Percentiles rank a stretch among this genome's conserved stretches.
These are phyloP conservation scores for Protostelium mycophagum DNA, from an alignment of 78 protist genomes.

Conservation along the genomic window DNA sequence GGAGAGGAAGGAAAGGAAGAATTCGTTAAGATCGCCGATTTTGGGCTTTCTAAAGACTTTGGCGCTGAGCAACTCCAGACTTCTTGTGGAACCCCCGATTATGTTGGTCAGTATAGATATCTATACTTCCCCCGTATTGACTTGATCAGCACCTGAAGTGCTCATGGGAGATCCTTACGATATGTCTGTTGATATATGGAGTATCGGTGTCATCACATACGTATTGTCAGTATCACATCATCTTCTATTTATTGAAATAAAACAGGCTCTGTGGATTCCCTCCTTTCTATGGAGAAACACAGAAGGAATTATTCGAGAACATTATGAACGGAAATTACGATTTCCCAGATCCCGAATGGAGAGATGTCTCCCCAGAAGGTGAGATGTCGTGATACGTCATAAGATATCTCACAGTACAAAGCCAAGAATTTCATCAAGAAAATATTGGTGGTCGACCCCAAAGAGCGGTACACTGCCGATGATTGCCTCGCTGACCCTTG, in stretches of 20 bases:
- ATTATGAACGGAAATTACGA: constrained; percentile 63
- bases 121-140: not conserved
- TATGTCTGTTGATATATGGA: constrained; percentile 71
- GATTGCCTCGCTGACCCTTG: constrained; percentile 49
- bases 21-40: constrained; percentile 68
- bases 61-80: constrained; percentile 63
- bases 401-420: not conserved
- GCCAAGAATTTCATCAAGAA: constrained; percentile 59
- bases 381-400: not conserved
- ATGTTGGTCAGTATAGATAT: not conserved
- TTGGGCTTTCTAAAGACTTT: constrained; percentile 64
- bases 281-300: constrained; percentile 63
- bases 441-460: constrained; percentile 60
- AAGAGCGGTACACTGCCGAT: constrained; percentile 53
- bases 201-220: constrained; percentile 70
- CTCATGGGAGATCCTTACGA: constrained; percentile 55
- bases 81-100: constrained; percentile 75
- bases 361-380: constrained; percentile 30
- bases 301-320: constrained; percentile 53
- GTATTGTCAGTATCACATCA: constrained; percentile 18
- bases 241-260: not conserved
- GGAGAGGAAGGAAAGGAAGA: constrained; percentile 56
- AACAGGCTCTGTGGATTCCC: constrained; percentile 67
- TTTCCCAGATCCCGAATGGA: constrained; percentile 73
- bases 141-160: constrained; percentile 64